These are phyloP conservation scores for Galerina marginata DNA, from an alignment of 768 basidiomycete genomes.

Conservation along the genomic window DNA sequence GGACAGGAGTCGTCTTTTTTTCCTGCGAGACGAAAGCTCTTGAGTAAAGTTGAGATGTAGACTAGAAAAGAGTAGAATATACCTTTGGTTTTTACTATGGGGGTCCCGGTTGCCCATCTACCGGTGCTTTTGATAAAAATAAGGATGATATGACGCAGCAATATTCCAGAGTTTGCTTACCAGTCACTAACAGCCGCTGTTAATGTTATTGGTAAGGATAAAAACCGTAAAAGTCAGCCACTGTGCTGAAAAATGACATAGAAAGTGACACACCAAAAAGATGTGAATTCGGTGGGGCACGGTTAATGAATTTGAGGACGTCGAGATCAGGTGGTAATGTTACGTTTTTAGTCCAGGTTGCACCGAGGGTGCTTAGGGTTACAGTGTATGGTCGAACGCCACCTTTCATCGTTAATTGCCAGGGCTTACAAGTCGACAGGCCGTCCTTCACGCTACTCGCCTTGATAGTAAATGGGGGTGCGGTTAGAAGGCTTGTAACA, in stretches of 20 bases:
- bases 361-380: constrained; percentile 39
- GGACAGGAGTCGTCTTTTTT: too few relatives aligned
- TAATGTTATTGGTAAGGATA: neutral
- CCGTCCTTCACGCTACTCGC: constrained; percentile 41
- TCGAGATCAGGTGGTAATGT: constrained; percentile 40
- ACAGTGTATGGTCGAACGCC: constrained; percentile 49
- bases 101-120: constrained; percentile 36
- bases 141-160: neutral
- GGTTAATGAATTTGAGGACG: constrained; percentile 45
- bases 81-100: constrained; percentile 32
- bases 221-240: neutral
- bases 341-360: constrained; percentile 44
- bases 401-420: constrained; percentile 46
- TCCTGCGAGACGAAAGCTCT: too few relatives aligned
- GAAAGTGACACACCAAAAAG: constrained; percentile 42
- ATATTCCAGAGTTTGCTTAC: constrained; percentile 34
- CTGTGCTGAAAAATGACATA: neutral
- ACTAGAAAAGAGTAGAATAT: neutral
- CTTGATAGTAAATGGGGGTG: constrained; percentile 31
- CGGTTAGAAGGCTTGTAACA: neutral
- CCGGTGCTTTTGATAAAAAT: constrained; percentile 35
- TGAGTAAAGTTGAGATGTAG: too few relatives aligned
- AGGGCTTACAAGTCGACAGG: constrained; percentile 46
- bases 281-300: constrained; percentile 35
- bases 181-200: constrained; percentile 43